Percentiles rank a stretch among this genome's conserved stretches.
phyloP scores from a whole-genome alignment of 2,329 filamentous ascomycete species.

The Elsinoe arachidis region DNA sequence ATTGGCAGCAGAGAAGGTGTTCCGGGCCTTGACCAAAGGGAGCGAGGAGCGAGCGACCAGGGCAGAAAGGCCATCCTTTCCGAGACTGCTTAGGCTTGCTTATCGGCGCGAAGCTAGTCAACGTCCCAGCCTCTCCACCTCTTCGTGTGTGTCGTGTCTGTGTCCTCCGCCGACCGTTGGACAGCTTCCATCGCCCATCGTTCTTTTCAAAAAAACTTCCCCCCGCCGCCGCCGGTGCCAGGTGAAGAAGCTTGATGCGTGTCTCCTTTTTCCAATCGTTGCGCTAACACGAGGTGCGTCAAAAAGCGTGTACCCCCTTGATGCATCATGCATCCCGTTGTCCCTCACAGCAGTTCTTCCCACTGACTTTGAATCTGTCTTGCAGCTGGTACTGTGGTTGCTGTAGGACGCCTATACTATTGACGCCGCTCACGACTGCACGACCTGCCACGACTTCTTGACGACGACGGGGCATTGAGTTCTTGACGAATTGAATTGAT shows the following conservation, averaged over 20 bases:
- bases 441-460: constrained; percentile 8
- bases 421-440: constrained; percentile 9
- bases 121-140: constrained; percentile 12
- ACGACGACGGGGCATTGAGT: constrained; percentile 5
- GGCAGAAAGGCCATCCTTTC: constrained; percentile 10
- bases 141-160: constrained; percentile 10
- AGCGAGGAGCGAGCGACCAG: constrained; percentile 2
- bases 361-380: constrained; percentile 12
- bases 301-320: constrained; percentile 12
- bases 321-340: constrained; percentile 14
- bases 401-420: background rate
- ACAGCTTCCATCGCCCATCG: constrained; percentile 11
- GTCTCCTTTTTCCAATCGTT: constrained; percentile 13
- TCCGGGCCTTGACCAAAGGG: constrained; percentile 2
- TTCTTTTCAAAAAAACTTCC: constrained; percentile 10
- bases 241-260: constrained; percentile 5
- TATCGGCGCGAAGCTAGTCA: constrained; percentile 13
- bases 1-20: background rate
- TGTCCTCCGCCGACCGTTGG: constrained; percentile 8
- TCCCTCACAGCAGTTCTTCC: constrained; percentile 3
- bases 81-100: constrained; percentile 13
- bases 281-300: constrained; percentile 12
- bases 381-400: constrained; percentile 11
- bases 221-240: constrained; percentile 12
- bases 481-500: constrained; percentile 2